Percentiles rank a stretch among this genome's conserved stretches.
Evolutionary conservation across 257 asterid genomes (phyloP).

Genomic region (Penstemon davidsonii): DNA sequence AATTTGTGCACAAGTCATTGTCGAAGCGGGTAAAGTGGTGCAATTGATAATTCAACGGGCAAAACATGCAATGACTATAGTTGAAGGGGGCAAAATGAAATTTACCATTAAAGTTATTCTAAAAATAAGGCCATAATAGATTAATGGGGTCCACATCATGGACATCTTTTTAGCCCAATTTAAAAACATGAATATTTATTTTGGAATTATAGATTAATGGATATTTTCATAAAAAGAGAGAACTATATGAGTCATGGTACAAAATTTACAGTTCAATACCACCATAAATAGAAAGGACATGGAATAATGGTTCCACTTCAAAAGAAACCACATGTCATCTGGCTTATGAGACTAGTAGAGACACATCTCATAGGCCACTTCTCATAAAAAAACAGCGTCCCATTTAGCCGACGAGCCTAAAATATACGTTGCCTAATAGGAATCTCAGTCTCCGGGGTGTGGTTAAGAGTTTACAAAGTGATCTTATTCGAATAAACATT

Average conservation of each 20-base stretch:
- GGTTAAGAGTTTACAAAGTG: background rate
- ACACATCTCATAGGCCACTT: background rate
- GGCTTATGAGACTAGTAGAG: background rate
- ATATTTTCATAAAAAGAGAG: background rate
- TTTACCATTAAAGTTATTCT: too few species aligned
- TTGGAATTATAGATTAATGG: background rate
- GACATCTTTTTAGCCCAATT: background rate
- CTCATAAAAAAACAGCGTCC: background rate
- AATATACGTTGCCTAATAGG: background rate
- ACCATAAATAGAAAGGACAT: background rate
- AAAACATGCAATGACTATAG: too few species aligned
- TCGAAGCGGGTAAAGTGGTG: too few species aligned
- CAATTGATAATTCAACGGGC: too few species aligned
- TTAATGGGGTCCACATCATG: too few species aligned
- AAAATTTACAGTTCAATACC: background rate
- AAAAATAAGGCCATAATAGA: too few species aligned
- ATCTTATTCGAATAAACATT: background rate
- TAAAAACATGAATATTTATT: background rate
- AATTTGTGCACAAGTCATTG: too few species aligned
- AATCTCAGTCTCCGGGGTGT: background rate
- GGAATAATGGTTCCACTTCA: background rate
- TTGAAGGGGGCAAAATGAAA: too few species aligned
- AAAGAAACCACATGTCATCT: background rate
- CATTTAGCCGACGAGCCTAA: background rate
- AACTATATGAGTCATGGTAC: background rate